A percentile compares a stretch with the other conserved stretches of the same genome.
Conservation (phyloP, 2,329 filamentous ascomycete genomes). For the Neonectria ditissima region DNA sequence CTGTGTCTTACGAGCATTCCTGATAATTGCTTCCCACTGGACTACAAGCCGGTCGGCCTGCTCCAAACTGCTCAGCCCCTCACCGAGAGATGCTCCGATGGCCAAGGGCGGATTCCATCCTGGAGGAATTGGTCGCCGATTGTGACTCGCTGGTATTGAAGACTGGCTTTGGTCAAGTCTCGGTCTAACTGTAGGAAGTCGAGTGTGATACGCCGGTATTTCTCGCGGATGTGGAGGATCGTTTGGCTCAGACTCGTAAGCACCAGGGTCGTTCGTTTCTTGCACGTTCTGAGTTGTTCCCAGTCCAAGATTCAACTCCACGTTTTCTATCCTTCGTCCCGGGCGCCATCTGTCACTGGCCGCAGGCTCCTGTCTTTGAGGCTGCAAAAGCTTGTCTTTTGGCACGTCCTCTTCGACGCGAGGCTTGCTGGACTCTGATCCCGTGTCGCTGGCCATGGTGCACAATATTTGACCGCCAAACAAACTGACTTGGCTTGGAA, state of each 20-base stretch:
- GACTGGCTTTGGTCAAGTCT: conserved; percentile 9
- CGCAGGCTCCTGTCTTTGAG: not conserved
- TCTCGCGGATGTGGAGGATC: not conserved
- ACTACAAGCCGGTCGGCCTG: conserved; percentile 38
- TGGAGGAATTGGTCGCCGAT: conserved; percentile 21
- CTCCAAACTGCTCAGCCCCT: conserved; percentile 40
- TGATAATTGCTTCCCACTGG: conserved; percentile 43
- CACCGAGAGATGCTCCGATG: conserved; percentile 38
- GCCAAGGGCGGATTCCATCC: conserved; percentile 42
- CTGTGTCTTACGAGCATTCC: conserved; percentile 34
- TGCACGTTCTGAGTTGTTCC: conserved; percentile 4
- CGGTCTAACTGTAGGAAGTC: not conserved
- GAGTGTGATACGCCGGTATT: not conserved
- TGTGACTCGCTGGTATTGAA: not conserved
- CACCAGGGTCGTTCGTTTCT: not conserved
- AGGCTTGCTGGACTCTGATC: not conserved
- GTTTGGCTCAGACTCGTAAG: not conserved
- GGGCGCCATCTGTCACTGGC: conserved; percentile 30
- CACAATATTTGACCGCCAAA: not conserved
- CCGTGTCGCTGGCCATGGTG: conserved; percentile 8
- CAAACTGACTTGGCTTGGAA: not conserved
- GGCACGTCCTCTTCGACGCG: not conserved
- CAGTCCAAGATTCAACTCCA: conserved; percentile 34
- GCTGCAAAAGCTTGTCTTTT: not conserved
- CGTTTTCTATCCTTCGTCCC: conserved; percentile 34